These are phyloP conservation scores for Zymoseptoria brevis DNA, from an alignment of 2,329 filamentous ascomycete genomes.

Conservation along the genomic window DNA sequence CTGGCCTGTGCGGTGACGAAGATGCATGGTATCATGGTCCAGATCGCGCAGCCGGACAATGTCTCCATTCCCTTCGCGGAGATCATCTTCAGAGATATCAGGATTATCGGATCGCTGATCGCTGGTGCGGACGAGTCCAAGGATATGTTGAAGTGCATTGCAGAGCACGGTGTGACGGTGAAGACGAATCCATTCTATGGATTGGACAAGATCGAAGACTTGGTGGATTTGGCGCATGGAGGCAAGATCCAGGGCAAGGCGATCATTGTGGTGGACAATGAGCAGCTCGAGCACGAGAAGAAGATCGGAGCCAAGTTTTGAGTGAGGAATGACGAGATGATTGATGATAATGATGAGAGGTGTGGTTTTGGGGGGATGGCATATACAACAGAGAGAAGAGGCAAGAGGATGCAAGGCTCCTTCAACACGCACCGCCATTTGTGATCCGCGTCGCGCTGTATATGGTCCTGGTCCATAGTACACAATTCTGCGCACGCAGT, in stretches of 20 bases:
- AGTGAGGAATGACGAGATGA: neutral
- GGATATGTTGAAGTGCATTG: slow-evolving; percentile 29
- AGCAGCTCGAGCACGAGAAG: slow-evolving; percentile 41
- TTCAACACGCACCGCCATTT: neutral
- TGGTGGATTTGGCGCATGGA: slow-evolving; percentile 42
- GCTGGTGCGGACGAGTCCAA: slow-evolving; percentile 28
- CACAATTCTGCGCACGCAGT: neutral
- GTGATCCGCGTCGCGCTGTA: neutral
- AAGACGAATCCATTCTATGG: slow-evolving; percentile 47
- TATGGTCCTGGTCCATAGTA: neutral
- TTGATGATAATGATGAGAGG: neutral
- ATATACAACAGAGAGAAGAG: neutral
- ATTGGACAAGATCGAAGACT: slow-evolving; percentile 44
- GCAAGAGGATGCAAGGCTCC: neutral
- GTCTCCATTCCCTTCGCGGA: slow-evolving; percentile 38
- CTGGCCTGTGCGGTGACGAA: slow-evolving; percentile 49
- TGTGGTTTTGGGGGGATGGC: neutral
- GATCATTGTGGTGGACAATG: slow-evolving; percentile 45
- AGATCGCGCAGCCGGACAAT: slow-evolving; percentile 47
- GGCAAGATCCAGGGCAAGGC: slow-evolving; percentile 51
- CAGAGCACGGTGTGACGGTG: slow-evolving; percentile 39
- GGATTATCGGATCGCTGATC: slow-evolving; percentile 37
- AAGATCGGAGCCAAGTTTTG: slow-evolving; percentile 30
- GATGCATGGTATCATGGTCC: slow-evolving; percentile 52
- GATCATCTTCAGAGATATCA: slow-evolving; percentile 48